These are phyloP conservation scores for Cadophora sp. DNA, from an alignment of 2,329 filamentous ascomycete genomes.

Conservation along the genomic window DNA sequence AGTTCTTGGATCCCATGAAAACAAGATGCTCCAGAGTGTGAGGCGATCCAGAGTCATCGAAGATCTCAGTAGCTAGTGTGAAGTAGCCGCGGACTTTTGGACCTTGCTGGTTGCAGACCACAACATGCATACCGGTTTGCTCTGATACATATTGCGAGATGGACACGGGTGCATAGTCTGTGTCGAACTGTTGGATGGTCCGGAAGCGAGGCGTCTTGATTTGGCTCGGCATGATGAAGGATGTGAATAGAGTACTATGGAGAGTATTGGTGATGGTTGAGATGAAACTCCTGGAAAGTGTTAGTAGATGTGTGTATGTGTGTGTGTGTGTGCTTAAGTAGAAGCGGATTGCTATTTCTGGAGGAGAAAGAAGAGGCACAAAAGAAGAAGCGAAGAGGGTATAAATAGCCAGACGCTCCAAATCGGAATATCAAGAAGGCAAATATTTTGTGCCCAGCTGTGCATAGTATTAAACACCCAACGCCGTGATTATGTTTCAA, in stretches of 20 bases:
- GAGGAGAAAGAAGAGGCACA: neutral
- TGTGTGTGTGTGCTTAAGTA: neutral
- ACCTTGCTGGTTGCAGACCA: slow-evolving; percentile 89
- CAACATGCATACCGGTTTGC: slow-evolving; percentile 91
- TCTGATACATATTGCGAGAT: slow-evolving; percentile 97
- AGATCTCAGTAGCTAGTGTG: slow-evolving; percentile 93
- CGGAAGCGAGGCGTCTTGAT: slow-evolving; percentile 70
- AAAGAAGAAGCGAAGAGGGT: neutral
- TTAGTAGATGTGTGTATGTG: neutral
- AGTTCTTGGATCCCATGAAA: slow-evolving; percentile 92
- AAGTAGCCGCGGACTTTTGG: slow-evolving; percentile 98
- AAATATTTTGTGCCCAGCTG: neutral
- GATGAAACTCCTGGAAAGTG: neutral
- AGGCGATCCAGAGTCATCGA: slow-evolving; percentile 93
- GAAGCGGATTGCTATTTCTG: neutral
- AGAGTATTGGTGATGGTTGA: no score
- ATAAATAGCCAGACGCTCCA: neutral
- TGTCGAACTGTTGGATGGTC: slow-evolving; percentile 83
- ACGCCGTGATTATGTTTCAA: neutral
- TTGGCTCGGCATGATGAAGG: slow-evolving; percentile 60
- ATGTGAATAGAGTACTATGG: neutral
- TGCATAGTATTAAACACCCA: neutral
- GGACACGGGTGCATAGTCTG: slow-evolving; percentile 86
- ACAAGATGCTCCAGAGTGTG: slow-evolving; percentile 84
- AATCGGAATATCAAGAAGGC: neutral